Base-by-base conservation (phyloP, 495 filamentous ascomycete species). In the Hyphodiscus hymeniophilus region DNA sequence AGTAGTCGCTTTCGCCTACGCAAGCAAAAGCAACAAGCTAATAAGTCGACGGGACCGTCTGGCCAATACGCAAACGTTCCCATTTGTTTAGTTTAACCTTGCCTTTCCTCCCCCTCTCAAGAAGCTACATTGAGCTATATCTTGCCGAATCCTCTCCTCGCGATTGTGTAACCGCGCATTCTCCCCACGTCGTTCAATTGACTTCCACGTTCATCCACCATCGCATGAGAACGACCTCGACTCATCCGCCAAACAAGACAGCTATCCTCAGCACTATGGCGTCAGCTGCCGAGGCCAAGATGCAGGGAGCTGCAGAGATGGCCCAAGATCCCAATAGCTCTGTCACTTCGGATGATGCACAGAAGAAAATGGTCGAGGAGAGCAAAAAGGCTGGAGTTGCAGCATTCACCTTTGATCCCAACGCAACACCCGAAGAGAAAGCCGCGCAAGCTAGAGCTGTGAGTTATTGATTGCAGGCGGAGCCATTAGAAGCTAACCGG, bases 401-500 rank as follows among this genome's bases (percentile, higher is more conserved):
- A 7, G 91, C 87, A 43, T 89, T 82, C 62, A 79, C 84, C 57
- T 97, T 96, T 67, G 74, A 97, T 61, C 88, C 92, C 2, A 61
- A 95, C 70, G 89, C 90, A 21, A 81, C 75, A 16, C 76, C 86
- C 0, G 87, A 88, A 63, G 76, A 90, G 59, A 97, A 97, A 69
- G 81, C 76, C 39, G 84, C 84, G 20, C 82, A 85, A 51, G 82
- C 83, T 3, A 73, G 74, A 74, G 76, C 82, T 53, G 92, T 96
- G 77, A 46, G 84, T 76, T 33, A 28, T 31, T 15, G 26, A 5
- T 42, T 22, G n/a, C 26, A 24, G 23, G 26, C 42, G 10, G n/a
- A n/a, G 2, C 7, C 2, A 13, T 11, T 32, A 24, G 22, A 16
- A 31, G 28, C 38, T 57, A 34, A 63, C 33, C 16, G 8, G 8